Percentiles rank a stretch among this genome's conserved stretches.
phyloP scores from a whole-genome alignment of 192 early-diverging fungal species.

The Gonapodya sp. region DNA sequence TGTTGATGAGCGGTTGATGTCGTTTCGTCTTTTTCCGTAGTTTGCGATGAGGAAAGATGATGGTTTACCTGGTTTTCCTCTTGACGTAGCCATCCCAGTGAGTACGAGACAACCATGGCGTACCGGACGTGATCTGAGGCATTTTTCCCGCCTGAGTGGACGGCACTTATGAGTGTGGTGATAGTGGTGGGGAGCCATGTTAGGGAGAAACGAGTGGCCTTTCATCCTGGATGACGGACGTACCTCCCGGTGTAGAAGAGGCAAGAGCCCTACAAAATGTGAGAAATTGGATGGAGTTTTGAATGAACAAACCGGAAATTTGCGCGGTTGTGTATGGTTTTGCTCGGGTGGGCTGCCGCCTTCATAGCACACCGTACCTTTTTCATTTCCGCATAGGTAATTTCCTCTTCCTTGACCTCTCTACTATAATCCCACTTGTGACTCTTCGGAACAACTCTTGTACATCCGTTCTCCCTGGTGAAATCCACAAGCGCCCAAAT shows the following conservation, averaged over 20 bases:
- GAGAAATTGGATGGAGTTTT: no score
- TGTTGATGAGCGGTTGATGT: no score
- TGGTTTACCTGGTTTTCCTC: constrained; percentile 11
- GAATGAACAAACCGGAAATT: no score
- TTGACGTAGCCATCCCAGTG: neutral
- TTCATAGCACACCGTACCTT: neutral
- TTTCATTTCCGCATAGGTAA: constrained; percentile 2
- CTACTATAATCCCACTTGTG: constrained; percentile 1
- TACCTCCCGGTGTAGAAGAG: constrained; percentile 10
- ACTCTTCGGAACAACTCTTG: neutral
- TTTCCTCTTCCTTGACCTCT: neutral
- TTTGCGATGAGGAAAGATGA: no score
- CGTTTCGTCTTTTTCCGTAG: no score
- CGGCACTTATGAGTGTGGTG: no score
- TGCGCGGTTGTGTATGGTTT: neutral
- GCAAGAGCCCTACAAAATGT: neutral
- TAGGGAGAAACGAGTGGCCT: no score
- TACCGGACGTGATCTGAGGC: neutral
- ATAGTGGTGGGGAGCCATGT: no score
- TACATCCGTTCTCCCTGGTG: constrained; percentile 5
- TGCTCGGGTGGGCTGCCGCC: neutral
- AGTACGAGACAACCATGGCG: constrained; percentile 1
- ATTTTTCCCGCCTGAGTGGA: neutral
- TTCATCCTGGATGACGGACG: no score
- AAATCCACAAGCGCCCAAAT: constrained; percentile 3